These are phyloP conservation scores for Xylaria bambusicola DNA, from an alignment of 495 filamentous ascomycete genomes.

Conservation along the genomic window DNA sequence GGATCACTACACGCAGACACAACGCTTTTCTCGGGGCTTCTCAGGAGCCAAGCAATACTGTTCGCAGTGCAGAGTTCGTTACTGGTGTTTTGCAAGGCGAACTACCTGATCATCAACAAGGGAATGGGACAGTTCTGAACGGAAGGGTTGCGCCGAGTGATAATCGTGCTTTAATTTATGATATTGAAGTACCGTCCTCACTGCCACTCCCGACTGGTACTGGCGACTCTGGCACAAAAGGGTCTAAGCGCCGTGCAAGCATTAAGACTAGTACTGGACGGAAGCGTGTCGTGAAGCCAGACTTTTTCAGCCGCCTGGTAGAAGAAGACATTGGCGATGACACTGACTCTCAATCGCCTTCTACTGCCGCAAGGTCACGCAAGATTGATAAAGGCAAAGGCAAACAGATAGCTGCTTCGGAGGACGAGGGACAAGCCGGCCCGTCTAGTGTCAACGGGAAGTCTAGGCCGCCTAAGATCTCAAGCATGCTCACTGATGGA, in stretches of 20 bases:
- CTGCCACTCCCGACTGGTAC: neutral
- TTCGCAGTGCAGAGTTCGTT: slow-evolving; percentile 10
- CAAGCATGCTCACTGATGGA: slow-evolving; percentile 21
- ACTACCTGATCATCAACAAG: neutral
- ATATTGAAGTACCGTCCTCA: slow-evolving; percentile 18
- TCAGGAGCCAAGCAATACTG: neutral
- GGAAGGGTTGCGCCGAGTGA: neutral
- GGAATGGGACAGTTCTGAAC: neutral
- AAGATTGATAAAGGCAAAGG: slow-evolving; percentile 5
- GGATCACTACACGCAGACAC: neutral
- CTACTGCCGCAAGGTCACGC: slow-evolving; percentile 2
- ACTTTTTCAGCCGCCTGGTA: slow-evolving; percentile 26
- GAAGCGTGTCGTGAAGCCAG: slow-evolving; percentile 28
- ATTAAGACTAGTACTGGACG: slow-evolving; percentile 18
- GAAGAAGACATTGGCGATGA: slow-evolving; percentile 12
- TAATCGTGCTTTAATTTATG: neutral
- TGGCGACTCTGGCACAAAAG: neutral
- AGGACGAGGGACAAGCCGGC: slow-evolving; percentile 8
- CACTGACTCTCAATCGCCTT: slow-evolving; percentile 14
- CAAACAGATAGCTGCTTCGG: neutral
- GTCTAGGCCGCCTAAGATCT: slow-evolving; percentile 24
- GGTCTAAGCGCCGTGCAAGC: slow-evolving; percentile 1
- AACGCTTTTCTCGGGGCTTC: neutral
- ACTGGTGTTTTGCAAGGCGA: neutral
- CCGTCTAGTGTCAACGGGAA: slow-evolving; percentile 13